Conservation (phyloP, 257 asterid species). For the Plantago major region DNA sequence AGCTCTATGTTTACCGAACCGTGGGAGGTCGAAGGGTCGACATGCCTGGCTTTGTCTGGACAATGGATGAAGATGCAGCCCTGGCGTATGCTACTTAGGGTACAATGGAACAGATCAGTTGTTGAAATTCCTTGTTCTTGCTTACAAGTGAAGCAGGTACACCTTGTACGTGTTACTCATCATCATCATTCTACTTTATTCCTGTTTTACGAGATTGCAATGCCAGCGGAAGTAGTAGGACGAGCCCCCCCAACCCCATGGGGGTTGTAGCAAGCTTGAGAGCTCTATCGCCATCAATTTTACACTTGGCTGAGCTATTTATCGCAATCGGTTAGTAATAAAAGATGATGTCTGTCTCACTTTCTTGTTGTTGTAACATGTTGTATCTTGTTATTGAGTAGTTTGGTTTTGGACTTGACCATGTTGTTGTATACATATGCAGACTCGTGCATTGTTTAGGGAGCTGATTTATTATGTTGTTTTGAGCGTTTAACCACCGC, state of each 20-base stretch:
- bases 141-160: slow-evolving; percentile 30
- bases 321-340: slow-evolving; percentile 32
- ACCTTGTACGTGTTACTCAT: no score
- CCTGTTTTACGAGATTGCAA: slow-evolving; percentile 36
- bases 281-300: slow-evolving; percentile 51
- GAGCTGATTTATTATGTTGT: slow-evolving; percentile 16
- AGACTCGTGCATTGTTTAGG: slow-evolving; percentile 20
- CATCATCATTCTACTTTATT: slow-evolving; percentile 22
- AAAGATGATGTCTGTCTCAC: slow-evolving; percentile 20
- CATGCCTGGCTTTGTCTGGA: slow-evolving; percentile 86
- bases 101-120: neutral
- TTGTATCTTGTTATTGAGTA: slow-evolving; percentile 22
- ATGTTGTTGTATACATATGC: slow-evolving; percentile 28
- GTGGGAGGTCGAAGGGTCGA: slow-evolving; percentile 82
- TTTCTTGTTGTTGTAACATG: slow-evolving; percentile 17
- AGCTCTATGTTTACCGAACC: slow-evolving; percentile 71
- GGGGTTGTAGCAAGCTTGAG: slow-evolving; percentile 20
- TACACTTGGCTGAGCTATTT: slow-evolving; percentile 56
- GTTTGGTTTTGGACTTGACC: slow-evolving; percentile 7
- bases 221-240: slow-evolving; percentile 25
- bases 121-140: neutral
- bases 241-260: slow-evolving; percentile 3
- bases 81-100: slow-evolving; percentile 28
- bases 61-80: slow-evolving; percentile 47
- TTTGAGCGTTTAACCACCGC: slow-evolving; percentile 5